phyloP scores from a whole-genome alignment of 78 protist genomes.

The Dictyostelium capitatum region DNA sequence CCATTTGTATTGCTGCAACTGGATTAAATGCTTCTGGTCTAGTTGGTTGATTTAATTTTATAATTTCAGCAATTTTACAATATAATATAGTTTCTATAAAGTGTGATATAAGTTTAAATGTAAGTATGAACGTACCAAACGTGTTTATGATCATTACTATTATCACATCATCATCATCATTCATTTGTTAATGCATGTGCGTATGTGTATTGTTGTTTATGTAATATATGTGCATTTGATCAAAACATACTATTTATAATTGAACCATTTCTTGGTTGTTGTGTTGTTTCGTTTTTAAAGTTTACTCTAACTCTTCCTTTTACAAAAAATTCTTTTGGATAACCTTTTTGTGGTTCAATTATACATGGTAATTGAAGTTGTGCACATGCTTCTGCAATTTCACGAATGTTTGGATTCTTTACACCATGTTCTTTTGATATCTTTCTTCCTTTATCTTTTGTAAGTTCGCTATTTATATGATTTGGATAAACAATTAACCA shows the following conservation, averaged over 20 bases:
- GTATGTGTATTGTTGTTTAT: background rate
- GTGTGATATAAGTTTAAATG: background rate
- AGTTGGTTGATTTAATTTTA: slow-evolving; percentile 47
- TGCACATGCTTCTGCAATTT: slow-evolving; percentile 38
- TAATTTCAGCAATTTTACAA: slow-evolving; percentile 28
- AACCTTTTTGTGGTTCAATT: slow-evolving; percentile 55
- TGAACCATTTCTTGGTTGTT: slow-evolving; percentile 18
- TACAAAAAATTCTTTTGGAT: slow-evolving; percentile 62
- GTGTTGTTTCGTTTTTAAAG: background rate
- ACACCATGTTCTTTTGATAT: slow-evolving; percentile 43
- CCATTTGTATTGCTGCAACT: background rate
- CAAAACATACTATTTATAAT: slow-evolving; percentile 39
- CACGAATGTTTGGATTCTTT: slow-evolving; percentile 55
- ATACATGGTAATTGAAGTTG: slow-evolving; percentile 17
- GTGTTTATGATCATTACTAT: background rate
- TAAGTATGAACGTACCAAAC: background rate
- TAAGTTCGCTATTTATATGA: slow-evolving; percentile 34
- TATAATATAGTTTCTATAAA: slow-evolving; percentile 46
- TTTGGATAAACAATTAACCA: slow-evolving; percentile 56
- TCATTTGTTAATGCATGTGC: too few species aligned
- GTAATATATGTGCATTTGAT: background rate
- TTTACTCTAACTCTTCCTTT: slow-evolving; percentile 71
- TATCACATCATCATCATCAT: background rate
- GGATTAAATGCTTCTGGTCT: slow-evolving; percentile 78
- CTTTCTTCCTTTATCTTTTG: slow-evolving; percentile 66